phyloP scores from a whole-genome alignment of 2,329 filamentous ascomycete genomes.

The Emericellopsis cladophorae region DNA sequence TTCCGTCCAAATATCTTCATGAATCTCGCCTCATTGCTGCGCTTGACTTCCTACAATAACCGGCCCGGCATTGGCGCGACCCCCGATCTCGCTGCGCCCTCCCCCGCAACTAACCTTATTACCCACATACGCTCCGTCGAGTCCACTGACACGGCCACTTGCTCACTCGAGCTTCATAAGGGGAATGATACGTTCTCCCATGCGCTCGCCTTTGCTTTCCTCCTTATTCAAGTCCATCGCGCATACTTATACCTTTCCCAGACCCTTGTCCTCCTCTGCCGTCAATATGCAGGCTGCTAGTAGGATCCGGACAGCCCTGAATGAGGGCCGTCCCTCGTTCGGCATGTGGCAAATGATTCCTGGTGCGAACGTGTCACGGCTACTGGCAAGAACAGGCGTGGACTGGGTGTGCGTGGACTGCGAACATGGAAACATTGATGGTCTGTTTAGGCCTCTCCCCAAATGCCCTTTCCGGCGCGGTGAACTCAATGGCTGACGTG shows the following conservation, averaged over 20 bases:
- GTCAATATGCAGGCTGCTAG: constrained; percentile 29
- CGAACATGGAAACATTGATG: constrained; percentile 39
- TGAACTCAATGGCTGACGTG: background rate
- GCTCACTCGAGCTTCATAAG: too few relatives aligned
- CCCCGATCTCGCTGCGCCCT: too few relatives aligned
- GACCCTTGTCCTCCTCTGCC: background rate
- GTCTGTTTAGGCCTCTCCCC: constrained; percentile 9
- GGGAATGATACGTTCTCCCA: too few relatives aligned
- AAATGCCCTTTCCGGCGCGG: background rate
- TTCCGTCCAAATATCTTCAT: too few relatives aligned
- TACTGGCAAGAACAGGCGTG: constrained; percentile 46
- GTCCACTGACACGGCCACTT: too few relatives aligned
- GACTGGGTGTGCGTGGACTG: constrained; percentile 54
- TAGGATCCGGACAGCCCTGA: constrained; percentile 34
- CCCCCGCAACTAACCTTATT: too few relatives aligned
- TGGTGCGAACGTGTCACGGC: constrained; percentile 43
- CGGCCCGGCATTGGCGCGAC: too few relatives aligned
- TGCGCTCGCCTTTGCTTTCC: too few relatives aligned
- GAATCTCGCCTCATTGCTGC: too few relatives aligned
- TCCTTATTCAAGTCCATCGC: background rate
- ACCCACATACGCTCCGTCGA: too few relatives aligned
- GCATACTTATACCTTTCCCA: background rate
- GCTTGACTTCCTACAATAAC: too few relatives aligned
- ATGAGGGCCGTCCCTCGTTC: constrained; percentile 33
- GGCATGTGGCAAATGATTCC: constrained; percentile 54